These are phyloP conservation scores for Conringia planisiliqua DNA, from an alignment of 345 rosid species.

Conservation along the genomic window DNA sequence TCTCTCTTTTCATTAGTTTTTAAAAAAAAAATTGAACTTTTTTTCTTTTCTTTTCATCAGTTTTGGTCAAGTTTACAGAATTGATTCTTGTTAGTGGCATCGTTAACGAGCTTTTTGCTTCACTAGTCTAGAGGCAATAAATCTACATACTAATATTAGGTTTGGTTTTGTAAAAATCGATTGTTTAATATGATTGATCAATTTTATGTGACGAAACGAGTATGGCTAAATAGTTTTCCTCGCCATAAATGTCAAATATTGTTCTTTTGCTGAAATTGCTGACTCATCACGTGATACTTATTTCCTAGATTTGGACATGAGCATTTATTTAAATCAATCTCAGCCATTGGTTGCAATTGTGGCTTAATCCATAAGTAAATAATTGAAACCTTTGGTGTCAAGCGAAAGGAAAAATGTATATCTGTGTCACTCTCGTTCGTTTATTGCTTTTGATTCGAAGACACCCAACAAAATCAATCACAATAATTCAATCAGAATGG, in stretches of 20 bases:
- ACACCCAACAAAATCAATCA: constrained; percentile 3
- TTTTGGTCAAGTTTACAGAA: neutral
- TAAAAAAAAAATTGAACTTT: too few species aligned
- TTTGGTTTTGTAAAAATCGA: neutral
- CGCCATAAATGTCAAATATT: constrained; percentile 8
- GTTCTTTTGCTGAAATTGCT: neutral
- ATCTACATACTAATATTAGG: neutral
- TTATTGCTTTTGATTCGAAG: constrained; percentile 15
- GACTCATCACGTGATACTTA: constrained; percentile 29
- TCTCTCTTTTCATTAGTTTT: neutral
- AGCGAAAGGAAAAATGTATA: neutral
- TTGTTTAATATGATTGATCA: neutral
- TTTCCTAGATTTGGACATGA: neutral
- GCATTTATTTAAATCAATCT: neutral
- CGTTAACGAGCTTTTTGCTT: neutral
- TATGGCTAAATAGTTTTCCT: constrained; percentile 11
- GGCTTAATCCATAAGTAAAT: neutral
- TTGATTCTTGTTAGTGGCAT: neutral
- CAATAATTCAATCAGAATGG: neutral
- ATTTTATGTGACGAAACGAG: constrained; percentile 6
- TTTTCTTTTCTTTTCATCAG: neutral
- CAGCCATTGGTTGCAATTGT: neutral
- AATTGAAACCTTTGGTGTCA: neutral
- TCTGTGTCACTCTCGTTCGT: constrained; percentile 5
- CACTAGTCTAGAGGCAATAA: neutral